Evolutionary conservation across 495 filamentous ascomycete species (phyloP).

Genomic region (Aspergillus coremiiformis): DNA sequence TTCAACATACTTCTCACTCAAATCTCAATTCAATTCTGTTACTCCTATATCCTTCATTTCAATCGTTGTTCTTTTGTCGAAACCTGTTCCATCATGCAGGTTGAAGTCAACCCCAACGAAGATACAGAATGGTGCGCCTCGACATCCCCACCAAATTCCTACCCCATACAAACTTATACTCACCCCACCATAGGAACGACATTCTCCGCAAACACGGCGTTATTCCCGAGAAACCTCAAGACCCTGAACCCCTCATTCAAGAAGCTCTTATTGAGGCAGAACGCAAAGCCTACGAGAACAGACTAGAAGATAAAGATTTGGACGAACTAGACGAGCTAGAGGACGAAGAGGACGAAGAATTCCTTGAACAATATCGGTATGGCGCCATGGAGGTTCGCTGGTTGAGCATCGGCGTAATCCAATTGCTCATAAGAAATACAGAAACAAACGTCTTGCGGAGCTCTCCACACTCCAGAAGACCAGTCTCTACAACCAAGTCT

Average conservation of each 20-base stretch:
- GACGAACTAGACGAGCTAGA: constrained; percentile 91
- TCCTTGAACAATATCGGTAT: constrained; percentile 78
- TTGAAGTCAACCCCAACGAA: constrained; percentile 90
- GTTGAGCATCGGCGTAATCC: neutral
- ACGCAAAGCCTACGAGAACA: constrained; percentile 74
- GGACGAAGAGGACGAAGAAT: constrained; percentile 88
- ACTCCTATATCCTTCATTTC: constrained; percentile 3
- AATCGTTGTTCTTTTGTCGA: neutral
- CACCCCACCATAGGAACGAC: constrained; percentile 67
- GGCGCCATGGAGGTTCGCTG: neutral
- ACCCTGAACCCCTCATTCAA: constrained; percentile 88
- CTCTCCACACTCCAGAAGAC: constrained; percentile 64
- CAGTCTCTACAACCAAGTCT: constrained; percentile 79
- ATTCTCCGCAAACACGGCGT: constrained; percentile 94
- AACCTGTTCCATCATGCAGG: constrained; percentile 53
- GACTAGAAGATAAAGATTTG: constrained; percentile 85
- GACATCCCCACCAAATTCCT: neutral
- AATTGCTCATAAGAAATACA: constrained; percentile 24
- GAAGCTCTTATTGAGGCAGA: constrained; percentile 85
- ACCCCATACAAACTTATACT: constrained; percentile 1
- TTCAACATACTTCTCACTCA: neutral
- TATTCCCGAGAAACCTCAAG: constrained; percentile 93
- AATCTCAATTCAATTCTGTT: neutral
- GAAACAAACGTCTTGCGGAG: constrained; percentile 75
- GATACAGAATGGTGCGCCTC: constrained; percentile 87